phyloP scores from a whole-genome alignment of 208 protist genomes.

The Leishmania braziliensis region DNA sequence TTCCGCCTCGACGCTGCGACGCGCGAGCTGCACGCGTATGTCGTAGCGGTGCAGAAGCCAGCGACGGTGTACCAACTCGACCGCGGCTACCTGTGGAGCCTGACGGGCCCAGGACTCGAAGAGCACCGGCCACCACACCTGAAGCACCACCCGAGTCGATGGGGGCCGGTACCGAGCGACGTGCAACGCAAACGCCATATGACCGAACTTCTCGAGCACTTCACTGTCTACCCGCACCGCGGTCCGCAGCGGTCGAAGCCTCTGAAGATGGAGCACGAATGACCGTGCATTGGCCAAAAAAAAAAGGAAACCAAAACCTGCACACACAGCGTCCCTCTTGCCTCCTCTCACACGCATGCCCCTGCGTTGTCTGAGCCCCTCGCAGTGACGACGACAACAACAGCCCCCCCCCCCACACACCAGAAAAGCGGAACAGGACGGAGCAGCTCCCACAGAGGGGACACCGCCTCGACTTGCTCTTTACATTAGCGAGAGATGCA shows the following conservation, averaged over 20 bases:
- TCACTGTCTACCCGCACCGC: constrained; percentile 62
- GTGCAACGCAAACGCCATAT: constrained; percentile 10
- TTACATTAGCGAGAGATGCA: not conserved
- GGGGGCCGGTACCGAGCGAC: constrained; percentile 39
- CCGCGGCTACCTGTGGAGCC: constrained; percentile 44
- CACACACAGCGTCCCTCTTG: not conserved
- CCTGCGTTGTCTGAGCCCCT: too few relatives aligned
- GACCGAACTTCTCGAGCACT: constrained; percentile 57
- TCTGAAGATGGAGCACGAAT: not conserved
- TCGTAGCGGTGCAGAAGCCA: constrained; percentile 62
- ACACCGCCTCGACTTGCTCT: not conserved
- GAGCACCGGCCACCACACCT: constrained; percentile 70
- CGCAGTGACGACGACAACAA: too few relatives aligned
- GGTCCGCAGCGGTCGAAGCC: constrained; percentile 3
- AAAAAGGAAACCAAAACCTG: not conserved
- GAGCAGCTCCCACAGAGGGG: not conserved
- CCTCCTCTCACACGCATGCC: too few relatives aligned
- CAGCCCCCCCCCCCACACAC: not conserved
- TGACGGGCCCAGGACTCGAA: constrained; percentile 19
- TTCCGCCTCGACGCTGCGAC: constrained; percentile 61
- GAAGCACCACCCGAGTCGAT: constrained; percentile 61
- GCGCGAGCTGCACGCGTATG: constrained; percentile 64
- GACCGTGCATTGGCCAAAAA: not conserved
- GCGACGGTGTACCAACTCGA: constrained; percentile 74
- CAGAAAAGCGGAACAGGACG: not conserved